Evolutionary conservation across 2,329 filamentous ascomycete species (phyloP).

Genomic region (Metarhizium guizhouense): DNA sequence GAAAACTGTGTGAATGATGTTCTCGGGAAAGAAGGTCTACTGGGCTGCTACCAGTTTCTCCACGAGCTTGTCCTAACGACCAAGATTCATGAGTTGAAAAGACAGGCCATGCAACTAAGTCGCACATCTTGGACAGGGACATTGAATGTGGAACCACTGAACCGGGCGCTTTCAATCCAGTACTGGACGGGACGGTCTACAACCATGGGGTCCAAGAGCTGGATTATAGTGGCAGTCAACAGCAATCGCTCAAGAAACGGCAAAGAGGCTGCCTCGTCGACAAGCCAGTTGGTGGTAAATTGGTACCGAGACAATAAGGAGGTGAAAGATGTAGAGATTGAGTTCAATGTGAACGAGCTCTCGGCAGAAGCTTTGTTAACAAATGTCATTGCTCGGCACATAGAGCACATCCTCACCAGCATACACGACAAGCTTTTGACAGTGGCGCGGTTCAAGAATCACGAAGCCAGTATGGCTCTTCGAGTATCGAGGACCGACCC

Average conservation of each 20-base stretch:
- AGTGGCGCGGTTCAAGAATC: slow-evolving; percentile 51
- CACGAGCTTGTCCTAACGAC: slow-evolving; percentile 84
- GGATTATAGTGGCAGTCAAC: slow-evolving; percentile 79
- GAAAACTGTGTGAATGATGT: slow-evolving; percentile 65
- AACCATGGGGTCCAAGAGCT: slow-evolving; percentile 62
- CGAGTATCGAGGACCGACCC: slow-evolving; percentile 52
- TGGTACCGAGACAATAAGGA: slow-evolving; percentile 84
- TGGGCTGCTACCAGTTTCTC: slow-evolving; percentile 75
- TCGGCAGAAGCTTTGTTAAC: slow-evolving; percentile 69
- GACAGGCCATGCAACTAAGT: slow-evolving; percentile 65
- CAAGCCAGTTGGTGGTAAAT: slow-evolving; percentile 52
- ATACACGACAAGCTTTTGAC: slow-evolving; percentile 53
- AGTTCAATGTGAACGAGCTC: slow-evolving; percentile 56
- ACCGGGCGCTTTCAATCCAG: slow-evolving; percentile 76
- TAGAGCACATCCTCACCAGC: slow-evolving; percentile 59
- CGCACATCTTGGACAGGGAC: slow-evolving; percentile 69
- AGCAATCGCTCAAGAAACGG: slow-evolving; percentile 47
- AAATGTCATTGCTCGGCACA: slow-evolving; percentile 65
- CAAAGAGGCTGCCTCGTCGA: slow-evolving; percentile 29
- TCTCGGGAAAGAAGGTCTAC: slow-evolving; percentile 60
- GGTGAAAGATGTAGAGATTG: slow-evolving; percentile 57
- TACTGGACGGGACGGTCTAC: slow-evolving; percentile 66
- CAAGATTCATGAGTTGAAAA: slow-evolving; percentile 75
- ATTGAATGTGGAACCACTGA: slow-evolving; percentile 67
- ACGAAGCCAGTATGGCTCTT: slow-evolving; percentile 49